phyloP scores from a whole-genome alignment of 257 asterid species.

The Gynochthodes officinalis region DNA sequence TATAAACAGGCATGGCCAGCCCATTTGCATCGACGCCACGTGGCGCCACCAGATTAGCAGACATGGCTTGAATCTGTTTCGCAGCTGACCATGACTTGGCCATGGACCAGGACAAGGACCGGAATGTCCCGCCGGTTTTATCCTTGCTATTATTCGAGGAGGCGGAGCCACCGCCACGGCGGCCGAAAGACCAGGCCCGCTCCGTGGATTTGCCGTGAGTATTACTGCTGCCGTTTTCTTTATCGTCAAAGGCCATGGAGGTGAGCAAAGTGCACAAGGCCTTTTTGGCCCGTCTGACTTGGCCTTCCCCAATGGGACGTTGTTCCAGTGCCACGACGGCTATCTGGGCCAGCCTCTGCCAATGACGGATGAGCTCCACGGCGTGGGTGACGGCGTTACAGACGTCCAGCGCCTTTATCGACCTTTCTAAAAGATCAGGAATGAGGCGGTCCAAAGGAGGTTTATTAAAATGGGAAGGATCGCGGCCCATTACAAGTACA shows the following conservation, averaged over 20 bases:
- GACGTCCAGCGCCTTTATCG: conserved; percentile 73
- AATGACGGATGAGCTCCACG: conserved; percentile 61
- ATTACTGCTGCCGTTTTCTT: conserved; percentile 32
- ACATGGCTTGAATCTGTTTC: conserved; percentile 69
- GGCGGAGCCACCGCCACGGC: conserved; percentile 39
- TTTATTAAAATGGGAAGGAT: conserved; percentile 52
- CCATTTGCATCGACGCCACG: conserved; percentile 67
- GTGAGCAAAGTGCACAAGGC: conserved; percentile 53
- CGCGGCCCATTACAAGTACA: conserved; percentile 52
- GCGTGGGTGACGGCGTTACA: conserved; percentile 84
- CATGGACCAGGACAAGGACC: conserved; percentile 63
- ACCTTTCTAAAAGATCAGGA: conserved; percentile 63
- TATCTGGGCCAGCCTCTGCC: conserved; percentile 73
- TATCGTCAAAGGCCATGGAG: conserved; percentile 67
- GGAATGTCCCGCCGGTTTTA: conserved; percentile 39
- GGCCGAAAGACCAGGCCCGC: conserved; percentile 66
- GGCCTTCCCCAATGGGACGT: conserved; percentile 71
- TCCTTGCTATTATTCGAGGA: conserved; percentile 21
- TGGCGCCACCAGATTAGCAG: conserved; percentile 61
- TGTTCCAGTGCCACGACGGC: conserved; percentile 57
- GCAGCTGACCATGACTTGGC: conserved; percentile 91
- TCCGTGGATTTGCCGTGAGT: conserved; percentile 56
- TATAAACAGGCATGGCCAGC: conserved; percentile 54
- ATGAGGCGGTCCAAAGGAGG: conserved; percentile 81
- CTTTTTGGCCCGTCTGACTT: conserved; percentile 60